Percentiles rank a stretch among this genome's conserved stretches.
Conservation (phyloP, 805 yeast species). For the Wickerhamomyces hampshirensis region DNA sequence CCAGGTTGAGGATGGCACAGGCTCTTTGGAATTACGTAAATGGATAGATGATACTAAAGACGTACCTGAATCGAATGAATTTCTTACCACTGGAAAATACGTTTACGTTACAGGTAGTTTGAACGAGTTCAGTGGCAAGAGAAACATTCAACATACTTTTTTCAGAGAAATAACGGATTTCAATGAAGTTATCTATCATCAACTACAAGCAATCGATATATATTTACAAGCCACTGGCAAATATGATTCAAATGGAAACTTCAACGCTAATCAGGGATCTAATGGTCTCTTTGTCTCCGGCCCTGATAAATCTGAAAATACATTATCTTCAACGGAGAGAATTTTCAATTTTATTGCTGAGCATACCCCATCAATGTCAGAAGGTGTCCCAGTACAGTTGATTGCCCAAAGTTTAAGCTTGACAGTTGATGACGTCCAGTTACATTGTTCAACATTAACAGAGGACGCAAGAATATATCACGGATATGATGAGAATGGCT, state of each 20-base stretch:
- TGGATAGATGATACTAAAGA: conserved; percentile 47
- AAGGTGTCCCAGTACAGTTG: conserved; percentile 68
- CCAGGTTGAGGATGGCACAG: conserved; percentile 78
- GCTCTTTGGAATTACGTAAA: conserved; percentile 55
- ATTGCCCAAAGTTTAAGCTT: conserved; percentile 54
- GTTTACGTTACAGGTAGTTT: conserved; percentile 55
- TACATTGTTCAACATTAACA: conserved; percentile 47
- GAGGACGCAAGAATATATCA: conserved; percentile 67
- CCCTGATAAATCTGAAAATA: conserved; percentile 28
- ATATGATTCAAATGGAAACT: conserved; percentile 4
- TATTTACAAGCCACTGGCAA: conserved; percentile 55
- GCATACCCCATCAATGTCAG: conserved; percentile 54
- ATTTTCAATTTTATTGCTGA: conserved; percentile 45
- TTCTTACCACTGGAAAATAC: conserved; percentile 46
- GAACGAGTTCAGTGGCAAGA: conserved; percentile 58
- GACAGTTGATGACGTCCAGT: conserved; percentile 42
- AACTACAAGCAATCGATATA: conserved; percentile 54
- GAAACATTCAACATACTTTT: conserved; percentile 59
- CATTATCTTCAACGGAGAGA: conserved; percentile 33
- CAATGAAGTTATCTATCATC: conserved; percentile 66
- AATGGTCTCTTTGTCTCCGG: conserved; percentile 41
- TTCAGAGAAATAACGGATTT: conserved; percentile 54
- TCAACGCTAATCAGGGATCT: conserved; percentile 4
- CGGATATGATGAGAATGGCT: conserved; percentile 64
- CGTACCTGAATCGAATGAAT: conserved; percentile 27